phyloP scores from a whole-genome alignment of 1,139 yeast genomes.

The Taphrina confusa region DNA sequence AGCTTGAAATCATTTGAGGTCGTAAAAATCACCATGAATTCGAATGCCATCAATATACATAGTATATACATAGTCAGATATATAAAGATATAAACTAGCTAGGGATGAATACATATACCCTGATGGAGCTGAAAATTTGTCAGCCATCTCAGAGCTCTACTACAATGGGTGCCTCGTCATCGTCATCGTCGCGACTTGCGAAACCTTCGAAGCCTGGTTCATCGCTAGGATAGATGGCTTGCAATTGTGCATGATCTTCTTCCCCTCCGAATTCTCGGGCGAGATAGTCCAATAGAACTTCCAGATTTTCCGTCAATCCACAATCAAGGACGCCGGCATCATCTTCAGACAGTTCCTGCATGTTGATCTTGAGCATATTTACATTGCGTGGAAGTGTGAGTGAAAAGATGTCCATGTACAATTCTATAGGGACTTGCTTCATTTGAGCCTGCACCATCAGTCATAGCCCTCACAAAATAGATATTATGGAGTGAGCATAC shows the following conservation, averaged over 20 bases:
- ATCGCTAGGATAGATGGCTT: conserved; percentile 16
- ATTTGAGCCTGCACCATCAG: conserved; percentile 20
- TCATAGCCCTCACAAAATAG: conserved; percentile 2
- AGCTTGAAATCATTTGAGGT: no score
- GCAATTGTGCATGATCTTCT: conserved; percentile 2
- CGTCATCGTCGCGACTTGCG: conserved; percentile 10
- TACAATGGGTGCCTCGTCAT: conserved; percentile 27
- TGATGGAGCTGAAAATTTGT: no score
- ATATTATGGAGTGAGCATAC: neutral
- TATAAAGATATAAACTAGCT: no score
- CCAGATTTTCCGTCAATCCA: conserved; percentile 8
- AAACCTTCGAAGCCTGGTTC: neutral
- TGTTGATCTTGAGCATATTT: neutral
- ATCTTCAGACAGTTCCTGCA: conserved; percentile 9
- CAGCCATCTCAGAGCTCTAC: no score
- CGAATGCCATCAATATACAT: no score
- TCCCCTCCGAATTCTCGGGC: conserved; percentile 1
- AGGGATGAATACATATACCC: no score
- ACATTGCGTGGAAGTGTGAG: conserved; percentile 16
- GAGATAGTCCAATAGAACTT: neutral
- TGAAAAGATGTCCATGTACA: conserved; percentile 16
- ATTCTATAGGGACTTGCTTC: conserved; percentile 23
- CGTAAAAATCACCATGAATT: no score
- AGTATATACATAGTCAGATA: no score
- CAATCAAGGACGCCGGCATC: neutral